Base-by-base conservation (phyloP, 2,329 filamentous ascomycete species). In the Myriosclerotinia scirpicola region DNA sequence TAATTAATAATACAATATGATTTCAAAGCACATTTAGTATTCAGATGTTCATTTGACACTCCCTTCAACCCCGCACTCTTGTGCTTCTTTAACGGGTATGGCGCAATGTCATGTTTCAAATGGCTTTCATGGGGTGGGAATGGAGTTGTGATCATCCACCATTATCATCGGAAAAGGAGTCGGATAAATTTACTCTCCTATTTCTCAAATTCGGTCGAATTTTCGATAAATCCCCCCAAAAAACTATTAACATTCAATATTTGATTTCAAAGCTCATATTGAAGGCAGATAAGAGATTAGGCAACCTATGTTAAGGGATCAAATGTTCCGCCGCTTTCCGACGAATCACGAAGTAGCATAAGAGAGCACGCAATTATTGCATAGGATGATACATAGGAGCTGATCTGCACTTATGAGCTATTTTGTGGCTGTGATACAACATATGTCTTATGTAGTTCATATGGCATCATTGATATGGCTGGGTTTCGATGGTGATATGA, bases 361-460 rank as follows among this genome's bases (percentile, higher is more conserved):
- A 36, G 20, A 50, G 63, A 65, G 63, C 63, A 65, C 63, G 63
- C 46, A 65, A 65, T 65, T 65, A 15, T 53, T 54, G 63, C 63
- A 48, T 65, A 22, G 22, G 48, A 60, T 65, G 54, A 53, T 38
- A 50, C 26, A n/a, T 30, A 30, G 56, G 30, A 17, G 30, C 20
- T 48, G 56, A 48, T 38, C 42, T 36, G 12, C 30, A 36, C 11
- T n/a, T 7, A 34, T n/a, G 5, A 34, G 20, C 12, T 17, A 48
- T 38, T 36, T 20, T 50, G 44, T 60, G 44, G 30, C 8, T 60
- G 34, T 48, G 12, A 60, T 60, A 22, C 56, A 38, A 38, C 4
- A 50, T 38, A 30, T 50, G 30, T 50, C 56, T 50, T 60, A 59
- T 48, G 3, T 60, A 38, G 42, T 60, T 60, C 26, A 36, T 60